These are phyloP conservation scores for Cutaneotrichosporon dermatis DNA, from an alignment of 1,284 basidiomycete species.

Conservation along the genomic window DNA sequence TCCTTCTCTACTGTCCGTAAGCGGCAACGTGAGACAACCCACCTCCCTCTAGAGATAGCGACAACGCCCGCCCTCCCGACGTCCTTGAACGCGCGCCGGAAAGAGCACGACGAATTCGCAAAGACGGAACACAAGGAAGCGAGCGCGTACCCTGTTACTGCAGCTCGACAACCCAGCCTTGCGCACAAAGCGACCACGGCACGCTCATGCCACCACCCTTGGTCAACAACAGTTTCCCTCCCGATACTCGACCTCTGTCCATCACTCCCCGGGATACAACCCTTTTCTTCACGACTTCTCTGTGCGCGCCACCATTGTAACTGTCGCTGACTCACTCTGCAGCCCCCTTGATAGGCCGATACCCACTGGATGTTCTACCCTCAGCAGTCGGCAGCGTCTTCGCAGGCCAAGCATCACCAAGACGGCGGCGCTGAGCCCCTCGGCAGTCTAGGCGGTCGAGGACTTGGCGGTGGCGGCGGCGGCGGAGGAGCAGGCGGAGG, in stretches of 20 bases:
- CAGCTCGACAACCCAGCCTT: neutral
- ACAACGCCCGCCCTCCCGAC: too few relatives aligned
- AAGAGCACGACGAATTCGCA: too few relatives aligned
- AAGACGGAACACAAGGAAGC: neutral
- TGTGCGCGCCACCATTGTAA: neutral
- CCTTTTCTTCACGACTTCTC: constrained; percentile 2
- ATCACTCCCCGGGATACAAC: constrained; percentile 10
- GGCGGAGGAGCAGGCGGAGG: constrained; percentile 7
- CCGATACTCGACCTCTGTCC: constrained; percentile 8
- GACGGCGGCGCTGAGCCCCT: constrained; percentile 27
- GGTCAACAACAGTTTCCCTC: constrained; percentile 9
- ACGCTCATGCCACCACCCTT: constrained; percentile 24
- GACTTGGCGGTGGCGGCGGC: constrained; percentile 8
- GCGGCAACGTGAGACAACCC: too few relatives aligned
- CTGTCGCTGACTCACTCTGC: neutral
- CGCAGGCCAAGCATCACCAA: constrained; percentile 34
- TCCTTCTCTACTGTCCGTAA: too few relatives aligned
- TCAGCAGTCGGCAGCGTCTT: constrained; percentile 27
- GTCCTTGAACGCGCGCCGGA: too few relatives aligned
- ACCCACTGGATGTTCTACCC: constrained; percentile 34
- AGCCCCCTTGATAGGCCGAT: constrained; percentile 4
- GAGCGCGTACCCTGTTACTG: constrained; percentile 2
- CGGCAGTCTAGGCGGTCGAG: constrained; percentile 20
- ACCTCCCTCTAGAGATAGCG: too few relatives aligned
- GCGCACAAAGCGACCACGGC: constrained; percentile 5